A percentile compares a stretch with the other conserved stretches of the same genome.
These are phyloP conservation scores for Lactifluus echinatus DNA, from an alignment of 768 basidiomycete genomes.

Conservation along the genomic window DNA sequence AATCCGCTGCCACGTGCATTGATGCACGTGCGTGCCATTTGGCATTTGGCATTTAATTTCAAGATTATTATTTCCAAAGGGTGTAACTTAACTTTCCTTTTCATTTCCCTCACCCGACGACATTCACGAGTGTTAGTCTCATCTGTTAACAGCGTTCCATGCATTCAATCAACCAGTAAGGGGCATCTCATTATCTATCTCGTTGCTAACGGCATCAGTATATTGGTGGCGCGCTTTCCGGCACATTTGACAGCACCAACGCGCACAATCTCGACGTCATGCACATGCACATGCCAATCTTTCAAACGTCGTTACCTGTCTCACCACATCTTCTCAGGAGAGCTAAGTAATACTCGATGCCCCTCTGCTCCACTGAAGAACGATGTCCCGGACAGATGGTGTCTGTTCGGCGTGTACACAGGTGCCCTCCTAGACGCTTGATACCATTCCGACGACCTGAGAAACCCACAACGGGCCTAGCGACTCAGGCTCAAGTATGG, in stretches of 20 bases:
- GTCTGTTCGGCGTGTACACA: background rate
- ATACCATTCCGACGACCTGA: background rate
- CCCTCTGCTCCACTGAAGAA: background rate
- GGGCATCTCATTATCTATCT: background rate
- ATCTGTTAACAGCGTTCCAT: constrained; percentile 9
- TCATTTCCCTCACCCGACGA: background rate
- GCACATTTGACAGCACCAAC: background rate
- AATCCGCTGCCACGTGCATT: background rate
- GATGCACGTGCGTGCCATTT: constrained; percentile 2
- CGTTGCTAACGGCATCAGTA: constrained; percentile 1
- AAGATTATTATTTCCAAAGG: background rate
- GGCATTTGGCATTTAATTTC: background rate
- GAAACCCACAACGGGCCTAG: background rate
- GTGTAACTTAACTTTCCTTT: background rate
- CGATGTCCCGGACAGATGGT: background rate
- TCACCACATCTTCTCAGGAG: background rate
- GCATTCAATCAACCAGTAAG: background rate
- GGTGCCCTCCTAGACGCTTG: background rate
- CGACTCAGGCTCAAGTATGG: background rate
- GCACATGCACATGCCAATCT: too few relatives aligned
- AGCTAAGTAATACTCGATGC: background rate
- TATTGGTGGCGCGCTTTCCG: constrained; percentile 2
- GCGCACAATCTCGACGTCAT: background rate
- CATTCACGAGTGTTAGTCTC: background rate
- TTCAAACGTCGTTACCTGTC: background rate